These are phyloP conservation scores for Colletotrichum godetiae DNA, from an alignment of 2,329 filamentous ascomycete species.

Conservation along the genomic window DNA sequence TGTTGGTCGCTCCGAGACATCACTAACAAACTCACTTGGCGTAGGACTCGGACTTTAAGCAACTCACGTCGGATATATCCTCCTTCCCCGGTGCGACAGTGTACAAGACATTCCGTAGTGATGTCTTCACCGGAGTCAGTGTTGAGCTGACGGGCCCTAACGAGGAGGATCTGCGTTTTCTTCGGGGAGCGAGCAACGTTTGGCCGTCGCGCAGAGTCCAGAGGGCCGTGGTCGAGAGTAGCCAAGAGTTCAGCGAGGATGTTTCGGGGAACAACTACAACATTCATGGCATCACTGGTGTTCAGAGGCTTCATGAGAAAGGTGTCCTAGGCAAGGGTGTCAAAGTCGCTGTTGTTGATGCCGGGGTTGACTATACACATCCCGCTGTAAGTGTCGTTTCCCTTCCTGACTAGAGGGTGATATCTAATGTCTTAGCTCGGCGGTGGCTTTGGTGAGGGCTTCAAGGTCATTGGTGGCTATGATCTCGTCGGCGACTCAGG, in stretches of 20 bases:
- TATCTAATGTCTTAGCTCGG: constrained; percentile 24
- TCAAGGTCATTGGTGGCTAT: constrained; percentile 35
- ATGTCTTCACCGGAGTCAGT: constrained; percentile 33
- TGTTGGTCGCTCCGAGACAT: rapidly evolving
- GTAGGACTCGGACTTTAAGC: constrained; percentile 11
- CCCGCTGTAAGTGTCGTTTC: constrained; percentile 42
- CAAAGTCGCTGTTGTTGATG: constrained; percentile 53
- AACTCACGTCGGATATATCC: not conserved
- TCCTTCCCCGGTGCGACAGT: constrained; percentile 5
- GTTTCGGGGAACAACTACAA: constrained; percentile 42
- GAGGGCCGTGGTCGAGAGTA: not conserved
- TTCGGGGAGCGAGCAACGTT: constrained; percentile 25
- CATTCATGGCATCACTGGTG: constrained; percentile 52
- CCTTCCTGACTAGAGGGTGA: too few species aligned
- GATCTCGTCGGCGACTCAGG: constrained; percentile 30
- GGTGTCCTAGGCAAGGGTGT: constrained; percentile 51
- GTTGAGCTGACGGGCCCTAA: constrained; percentile 14
- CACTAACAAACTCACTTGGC: not conserved
- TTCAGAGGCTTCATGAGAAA: constrained; percentile 49
- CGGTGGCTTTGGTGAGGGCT: constrained; percentile 27
- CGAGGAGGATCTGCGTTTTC: constrained; percentile 8
- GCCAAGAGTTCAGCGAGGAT: not conserved
- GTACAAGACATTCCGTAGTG: constrained; percentile 23
- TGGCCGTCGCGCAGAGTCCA: constrained; percentile 28
- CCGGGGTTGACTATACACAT: constrained; percentile 53